phyloP scores from a whole-genome alignment of 208 protist species.

The Leishmania arabica region DNA sequence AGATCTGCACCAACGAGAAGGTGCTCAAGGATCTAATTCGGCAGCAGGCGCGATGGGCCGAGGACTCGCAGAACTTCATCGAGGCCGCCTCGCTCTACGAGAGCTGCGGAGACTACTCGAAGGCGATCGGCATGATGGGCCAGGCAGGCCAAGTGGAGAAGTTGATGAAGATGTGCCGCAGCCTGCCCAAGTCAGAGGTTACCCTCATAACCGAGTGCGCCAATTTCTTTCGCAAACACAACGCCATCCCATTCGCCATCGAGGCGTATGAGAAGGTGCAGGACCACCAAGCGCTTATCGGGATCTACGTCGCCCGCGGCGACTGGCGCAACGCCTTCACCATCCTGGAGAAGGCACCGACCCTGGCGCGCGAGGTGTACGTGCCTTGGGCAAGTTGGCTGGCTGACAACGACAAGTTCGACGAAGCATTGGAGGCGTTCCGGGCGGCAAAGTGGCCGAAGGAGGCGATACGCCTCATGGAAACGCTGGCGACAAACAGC shows the following conservation, averaged over 20 bases:
- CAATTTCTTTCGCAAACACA: conserved; percentile 84
- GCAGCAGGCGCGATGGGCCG: conserved; percentile 92
- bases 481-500: conserved; percentile 93
- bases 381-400: conserved; percentile 97
- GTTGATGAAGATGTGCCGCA: conserved; percentile 87
- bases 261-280: conserved; percentile 92
- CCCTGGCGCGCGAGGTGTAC: conserved; percentile 92
- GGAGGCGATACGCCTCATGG: conserved; percentile 92
- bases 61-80: conserved; percentile 91
- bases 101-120: conserved; percentile 81
- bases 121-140: conserved; percentile 90
- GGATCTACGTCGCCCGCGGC: conserved; percentile 85
- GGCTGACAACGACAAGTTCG: conserved; percentile 94
- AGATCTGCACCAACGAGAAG: conserved; percentile 88
- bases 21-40: conserved; percentile 90
- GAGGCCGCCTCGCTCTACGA: conserved; percentile 92
- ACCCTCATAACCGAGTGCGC: conserved; percentile 85
- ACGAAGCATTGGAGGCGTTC: conserved; percentile 95
- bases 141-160: conserved; percentile 82
- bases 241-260: conserved; percentile 78
- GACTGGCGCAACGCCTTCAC: conserved; percentile 93
- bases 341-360: conserved; percentile 81
- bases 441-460: conserved; percentile 87
- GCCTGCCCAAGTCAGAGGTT: conserved; percentile 83
- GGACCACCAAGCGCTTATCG: conserved; percentile 87